Evolutionary conservation across 1,139 yeast species (phyloP).

Genomic region (Sugiyamaella xylanicola): DNA sequence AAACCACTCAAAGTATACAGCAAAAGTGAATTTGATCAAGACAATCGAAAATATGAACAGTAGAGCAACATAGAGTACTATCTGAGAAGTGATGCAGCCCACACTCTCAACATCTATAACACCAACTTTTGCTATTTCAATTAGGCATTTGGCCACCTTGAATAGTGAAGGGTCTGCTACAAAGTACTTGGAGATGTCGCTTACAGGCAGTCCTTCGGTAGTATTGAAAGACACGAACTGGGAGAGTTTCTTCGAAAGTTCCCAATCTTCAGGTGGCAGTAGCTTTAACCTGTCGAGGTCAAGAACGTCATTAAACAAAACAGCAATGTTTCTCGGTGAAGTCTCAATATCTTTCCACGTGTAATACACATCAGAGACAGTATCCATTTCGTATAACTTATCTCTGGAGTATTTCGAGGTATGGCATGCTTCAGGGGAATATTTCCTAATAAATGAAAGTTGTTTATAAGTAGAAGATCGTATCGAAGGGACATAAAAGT

Average conservation of each 20-base stretch:
- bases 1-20: conserved; percentile 81
- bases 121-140: conserved; percentile 81
- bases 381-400: conserved; percentile 65
- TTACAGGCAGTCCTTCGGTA: conserved; percentile 13
- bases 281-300: conserved; percentile 71
- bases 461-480: conserved; percentile 3
- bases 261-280: conserved; percentile 61
- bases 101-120: conserved; percentile 76
- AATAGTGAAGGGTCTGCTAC: conserved; percentile 37
- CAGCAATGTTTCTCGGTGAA: conserved; percentile 57
- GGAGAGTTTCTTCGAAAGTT: conserved; percentile 33
- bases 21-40: conserved; percentile 69
- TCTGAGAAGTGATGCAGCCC: conserved; percentile 80
- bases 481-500: conserved; percentile 9
- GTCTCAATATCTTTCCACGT: conserved; percentile 77
- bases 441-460: conserved; percentile 5
- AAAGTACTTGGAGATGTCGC: conserved; percentile 12
- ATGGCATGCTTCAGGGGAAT: conserved; percentile 17
- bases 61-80: conserved; percentile 68
- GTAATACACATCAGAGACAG: conserved; percentile 69
- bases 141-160: conserved; percentile 70
- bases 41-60: conserved; percentile 77
- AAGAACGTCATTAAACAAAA: conserved; percentile 78
- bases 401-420: conserved; percentile 51
- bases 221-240: conserved; percentile 10